Percentiles rank a stretch among this genome's conserved stretches.
Evolutionary conservation across 208 protist species (phyloP).

Genomic region (Crithidia brevicula): DNA sequence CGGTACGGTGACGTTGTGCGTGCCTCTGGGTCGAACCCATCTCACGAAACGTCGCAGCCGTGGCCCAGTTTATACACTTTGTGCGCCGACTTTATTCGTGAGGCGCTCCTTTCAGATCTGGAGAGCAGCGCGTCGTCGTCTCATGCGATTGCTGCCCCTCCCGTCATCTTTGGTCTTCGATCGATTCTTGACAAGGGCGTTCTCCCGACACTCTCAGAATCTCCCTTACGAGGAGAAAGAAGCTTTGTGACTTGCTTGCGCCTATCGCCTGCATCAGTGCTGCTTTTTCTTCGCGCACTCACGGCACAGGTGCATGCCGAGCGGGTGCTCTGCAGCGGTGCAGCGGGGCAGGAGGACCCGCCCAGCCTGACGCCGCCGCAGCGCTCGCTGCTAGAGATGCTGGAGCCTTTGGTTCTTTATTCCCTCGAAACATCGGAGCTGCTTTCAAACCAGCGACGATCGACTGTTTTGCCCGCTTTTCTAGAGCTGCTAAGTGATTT

Average conservation of each 20-base stretch:
- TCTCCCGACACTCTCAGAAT: background rate
- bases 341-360: too few relatives aligned
- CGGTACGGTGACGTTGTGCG: too few relatives aligned
- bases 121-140: too few relatives aligned
- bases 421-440: background rate
- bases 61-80: slow-evolving; percentile 12
- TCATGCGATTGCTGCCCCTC: too few relatives aligned
- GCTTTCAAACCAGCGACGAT: background rate
- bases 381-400: background rate
- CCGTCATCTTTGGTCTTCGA: background rate
- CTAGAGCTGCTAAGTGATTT: slow-evolving; percentile 17
- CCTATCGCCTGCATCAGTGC: background rate
- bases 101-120: too few relatives aligned
- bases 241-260: too few relatives aligned
- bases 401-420: slow-evolving; percentile 19
- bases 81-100: background rate
- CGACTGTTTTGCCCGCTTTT: slow-evolving; percentile 5
- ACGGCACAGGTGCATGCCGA: background rate
- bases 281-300: slow-evolving; percentile 1
- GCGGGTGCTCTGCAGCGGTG: background rate
- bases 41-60: too few relatives aligned
- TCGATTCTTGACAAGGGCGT: background rate
- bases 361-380: slow-evolving; percentile 5
- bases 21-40: too few relatives aligned
- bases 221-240: too few relatives aligned